A percentile compares a stretch with the other conserved stretches of the same genome.
phyloP scores from a whole-genome alignment of 768 basidiomycete genomes.

The Clathrus columnatus region DNA sequence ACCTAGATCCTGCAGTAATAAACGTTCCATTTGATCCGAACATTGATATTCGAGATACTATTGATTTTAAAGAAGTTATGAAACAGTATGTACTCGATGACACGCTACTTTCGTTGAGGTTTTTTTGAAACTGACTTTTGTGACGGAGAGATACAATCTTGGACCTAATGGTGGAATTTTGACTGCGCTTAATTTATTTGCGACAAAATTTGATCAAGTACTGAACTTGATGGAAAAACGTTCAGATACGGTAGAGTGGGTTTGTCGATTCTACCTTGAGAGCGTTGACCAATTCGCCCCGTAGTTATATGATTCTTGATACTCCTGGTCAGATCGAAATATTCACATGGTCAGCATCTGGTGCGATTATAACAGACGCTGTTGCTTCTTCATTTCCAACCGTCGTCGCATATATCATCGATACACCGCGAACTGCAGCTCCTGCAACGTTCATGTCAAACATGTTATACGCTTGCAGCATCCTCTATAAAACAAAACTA shows the following conservation, averaged over 20 bases:
- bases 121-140: conserved; percentile 12
- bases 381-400: conserved; percentile 89
- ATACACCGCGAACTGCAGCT: conserved; percentile 88
- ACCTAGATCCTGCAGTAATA: conserved; percentile 93
- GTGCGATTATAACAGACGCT: conserved; percentile 96
- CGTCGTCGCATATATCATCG: conserved; percentile 93
- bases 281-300: background rate
- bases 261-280: conserved; percentile 9
- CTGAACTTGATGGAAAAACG: conserved; percentile 85
- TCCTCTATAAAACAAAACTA: conserved; percentile 94
- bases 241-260: conserved; percentile 81
- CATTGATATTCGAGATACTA: conserved; percentile 96
- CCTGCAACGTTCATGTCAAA: conserved; percentile 99
- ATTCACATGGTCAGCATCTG: conserved; percentile 99
- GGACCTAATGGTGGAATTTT: conserved; percentile 98
- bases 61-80: conserved; percentile 98
- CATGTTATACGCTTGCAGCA: conserved; percentile 99
- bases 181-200: conserved; percentile 94
- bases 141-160: conserved; percentile 72
- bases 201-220: conserved; percentile 98
- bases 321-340: conserved; percentile 99
- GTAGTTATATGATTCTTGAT: conserved; percentile 88
- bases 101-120: conserved; percentile 12
- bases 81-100: conserved; percentile 72
- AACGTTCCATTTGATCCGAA: conserved; percentile 90